A percentile compares a stretch with the other conserved stretches of the same genome.
Conservation (phyloP, 2,329 filamentous ascomycete genomes). For the Cladophialophora bantiana region DNA sequence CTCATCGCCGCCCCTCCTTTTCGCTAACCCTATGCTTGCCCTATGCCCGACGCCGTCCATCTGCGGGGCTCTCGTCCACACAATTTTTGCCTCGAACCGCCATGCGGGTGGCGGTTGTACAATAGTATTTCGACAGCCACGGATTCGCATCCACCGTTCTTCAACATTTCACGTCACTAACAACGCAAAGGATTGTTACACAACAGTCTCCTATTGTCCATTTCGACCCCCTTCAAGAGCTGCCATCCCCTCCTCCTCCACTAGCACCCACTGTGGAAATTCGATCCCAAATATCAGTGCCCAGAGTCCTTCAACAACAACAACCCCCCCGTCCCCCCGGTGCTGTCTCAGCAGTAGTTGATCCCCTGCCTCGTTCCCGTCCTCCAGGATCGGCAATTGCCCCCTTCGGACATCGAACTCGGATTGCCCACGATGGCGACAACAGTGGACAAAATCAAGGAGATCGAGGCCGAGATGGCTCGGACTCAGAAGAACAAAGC, state of each 20-base stretch:
- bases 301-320: background rate
- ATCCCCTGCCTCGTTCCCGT: constrained; percentile 19
- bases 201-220: constrained; percentile 3
- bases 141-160: background rate
- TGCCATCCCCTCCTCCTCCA: background rate
- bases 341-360: constrained; percentile 18
- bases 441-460: constrained; percentile 98
- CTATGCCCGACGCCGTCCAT: background rate
- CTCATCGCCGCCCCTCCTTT: background rate
- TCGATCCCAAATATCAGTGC: constrained; percentile 7
- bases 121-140: background rate
- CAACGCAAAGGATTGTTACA: constrained; percentile 8
- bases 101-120: constrained; percentile 3
- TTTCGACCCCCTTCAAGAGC: background rate
- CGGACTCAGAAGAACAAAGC: constrained; percentile 97
- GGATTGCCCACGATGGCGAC: constrained; percentile 77
- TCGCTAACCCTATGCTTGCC: background rate
- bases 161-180: constrained; percentile 6
- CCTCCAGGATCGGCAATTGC: constrained; percentile 27
- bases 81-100: constrained; percentile 9
- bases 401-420: constrained; percentile 41
- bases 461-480: constrained; percentile 97
- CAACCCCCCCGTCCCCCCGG: too few species aligned
- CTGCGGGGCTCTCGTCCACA: constrained; percentile 3
- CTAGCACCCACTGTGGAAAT: constrained; percentile 13